Percentiles rank a stretch among this genome's conserved stretches.
Evolutionary conservation across 805 yeast species (phyloP).

Genomic region (Candida berthetii): DNA sequence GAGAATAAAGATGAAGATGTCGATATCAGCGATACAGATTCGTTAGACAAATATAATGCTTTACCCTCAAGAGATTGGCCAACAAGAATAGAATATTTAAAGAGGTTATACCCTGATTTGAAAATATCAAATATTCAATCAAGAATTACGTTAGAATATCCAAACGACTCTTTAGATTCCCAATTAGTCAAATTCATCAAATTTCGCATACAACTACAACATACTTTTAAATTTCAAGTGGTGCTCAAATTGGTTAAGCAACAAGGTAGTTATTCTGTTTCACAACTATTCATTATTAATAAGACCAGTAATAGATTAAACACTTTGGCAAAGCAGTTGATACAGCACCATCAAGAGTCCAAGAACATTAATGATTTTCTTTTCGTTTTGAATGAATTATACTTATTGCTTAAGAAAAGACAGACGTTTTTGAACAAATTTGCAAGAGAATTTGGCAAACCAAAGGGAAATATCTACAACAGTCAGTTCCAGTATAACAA

Average conservation of each 20-base stretch:
- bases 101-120: constrained; percentile 17
- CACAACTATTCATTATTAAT: constrained; percentile 6
- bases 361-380: constrained; percentile 17
- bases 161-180: neutral
- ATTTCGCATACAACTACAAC: constrained; percentile 8
- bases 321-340: constrained; percentile 7
- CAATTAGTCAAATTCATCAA: constrained; percentile 13
- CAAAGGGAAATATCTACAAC: neutral
- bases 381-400: constrained; percentile 7
- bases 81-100: constrained; percentile 12
- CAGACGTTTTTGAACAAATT: neutral
- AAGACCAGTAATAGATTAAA: constrained; percentile 17
- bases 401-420: neutral
- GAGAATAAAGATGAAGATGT: neutral
- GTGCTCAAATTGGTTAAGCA: constrained; percentile 7
- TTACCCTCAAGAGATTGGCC: constrained; percentile 18
- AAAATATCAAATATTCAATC: constrained; percentile 9
- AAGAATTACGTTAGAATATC: constrained; percentile 9
- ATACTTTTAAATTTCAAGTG: constrained; percentile 8
- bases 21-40: constrained; percentile 5
- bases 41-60: constrained; percentile 6
- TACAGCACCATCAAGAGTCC: constrained; percentile 1
- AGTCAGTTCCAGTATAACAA: constrained; percentile 1
- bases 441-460: neutral
- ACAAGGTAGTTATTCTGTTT: constrained; percentile 7